Percentiles rank a stretch among this genome's conserved stretches.
Evolutionary conservation across 345 rosid species (phyloP).

Genomic region (Stellera chamaejasme): DNA sequence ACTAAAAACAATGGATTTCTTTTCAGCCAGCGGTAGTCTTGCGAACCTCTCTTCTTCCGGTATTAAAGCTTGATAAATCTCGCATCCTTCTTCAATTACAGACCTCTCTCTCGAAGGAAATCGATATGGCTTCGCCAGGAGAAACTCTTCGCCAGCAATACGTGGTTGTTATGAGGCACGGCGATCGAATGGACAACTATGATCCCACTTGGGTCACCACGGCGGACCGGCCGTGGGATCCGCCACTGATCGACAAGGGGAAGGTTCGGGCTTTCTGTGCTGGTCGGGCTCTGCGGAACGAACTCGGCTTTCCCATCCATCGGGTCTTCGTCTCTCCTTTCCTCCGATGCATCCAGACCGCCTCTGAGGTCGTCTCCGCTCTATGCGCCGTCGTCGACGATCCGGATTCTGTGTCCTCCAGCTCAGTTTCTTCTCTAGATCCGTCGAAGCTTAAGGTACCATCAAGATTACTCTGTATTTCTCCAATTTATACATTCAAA

Average conservation of each 20-base stretch:
- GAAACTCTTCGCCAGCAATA: conserved; percentile 25
- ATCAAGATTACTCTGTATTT: neutral
- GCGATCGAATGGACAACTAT: conserved; percentile 68
- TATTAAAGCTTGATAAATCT: too few species aligned
- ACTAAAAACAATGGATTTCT: too few species aligned
- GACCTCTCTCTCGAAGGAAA: too few species aligned
- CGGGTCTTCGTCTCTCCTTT: conserved; percentile 88
- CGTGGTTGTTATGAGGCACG: conserved; percentile 88
- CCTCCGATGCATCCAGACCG: conserved; percentile 77
- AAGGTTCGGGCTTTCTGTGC: conserved; percentile 36
- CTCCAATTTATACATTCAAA: neutral
- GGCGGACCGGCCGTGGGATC: conserved; percentile 79
- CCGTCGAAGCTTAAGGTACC: conserved; percentile 62
- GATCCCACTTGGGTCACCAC: conserved; percentile 48
- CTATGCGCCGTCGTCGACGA: conserved; percentile 36
- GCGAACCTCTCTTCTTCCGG: too few species aligned
- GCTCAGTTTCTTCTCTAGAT: conserved; percentile 30
- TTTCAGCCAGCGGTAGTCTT: too few species aligned
- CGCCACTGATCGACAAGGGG: conserved; percentile 51
- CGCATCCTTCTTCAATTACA: too few species aligned
- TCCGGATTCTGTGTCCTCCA: conserved; percentile 21
- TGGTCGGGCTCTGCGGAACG: conserved; percentile 37
- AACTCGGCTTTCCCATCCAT: conserved; percentile 56
- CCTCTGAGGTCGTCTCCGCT: conserved; percentile 44
- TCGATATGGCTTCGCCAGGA: conserved; percentile 8